Evolutionary conservation across 2,329 filamentous ascomycete species (phyloP).

Genomic region (Diaporthe helianthi): DNA sequence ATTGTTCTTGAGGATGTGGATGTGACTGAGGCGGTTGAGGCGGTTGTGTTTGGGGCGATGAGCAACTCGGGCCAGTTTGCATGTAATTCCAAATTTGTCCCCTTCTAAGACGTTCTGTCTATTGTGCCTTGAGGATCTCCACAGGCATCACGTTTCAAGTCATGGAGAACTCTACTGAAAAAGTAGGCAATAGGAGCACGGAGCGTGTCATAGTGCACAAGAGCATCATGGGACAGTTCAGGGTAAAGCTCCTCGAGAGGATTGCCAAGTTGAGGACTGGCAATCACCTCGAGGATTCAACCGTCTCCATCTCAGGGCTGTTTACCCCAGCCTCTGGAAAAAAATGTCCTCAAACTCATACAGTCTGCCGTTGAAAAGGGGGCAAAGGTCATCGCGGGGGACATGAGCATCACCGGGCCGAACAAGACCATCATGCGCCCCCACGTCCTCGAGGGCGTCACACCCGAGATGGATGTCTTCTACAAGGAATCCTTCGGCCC

Average conservation of each 20-base stretch:
- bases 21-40: constrained; percentile 65
- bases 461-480: constrained; percentile 70
- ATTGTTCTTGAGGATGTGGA: constrained; percentile 74
- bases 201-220: constrained; percentile 71
- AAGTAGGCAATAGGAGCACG: constrained; percentile 50
- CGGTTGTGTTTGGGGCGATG: constrained; percentile 66
- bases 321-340: constrained; percentile 38
- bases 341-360: constrained; percentile 48
- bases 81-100: constrained; percentile 49
- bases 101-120: not conserved
- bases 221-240: constrained; percentile 60
- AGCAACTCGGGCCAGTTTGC: constrained; percentile 71
- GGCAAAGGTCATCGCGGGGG: constrained; percentile 62
- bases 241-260: constrained; percentile 41
- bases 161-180: not conserved
- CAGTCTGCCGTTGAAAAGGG: constrained; percentile 63
- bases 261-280: constrained; percentile 39
- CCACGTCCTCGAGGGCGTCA: constrained; percentile 66
- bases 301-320: constrained; percentile 41
- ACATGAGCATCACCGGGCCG: constrained; percentile 43
- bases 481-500: constrained; percentile 72
- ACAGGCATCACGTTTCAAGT: not conserved
- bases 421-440: constrained; percentile 60
- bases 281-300: constrained; percentile 39
- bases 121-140: not conserved